A percentile compares a stretch with the other conserved stretches of the same genome.
phyloP scores from a whole-genome alignment of 768 basidiomycete genomes.

The Auricularia heimuer region DNA sequence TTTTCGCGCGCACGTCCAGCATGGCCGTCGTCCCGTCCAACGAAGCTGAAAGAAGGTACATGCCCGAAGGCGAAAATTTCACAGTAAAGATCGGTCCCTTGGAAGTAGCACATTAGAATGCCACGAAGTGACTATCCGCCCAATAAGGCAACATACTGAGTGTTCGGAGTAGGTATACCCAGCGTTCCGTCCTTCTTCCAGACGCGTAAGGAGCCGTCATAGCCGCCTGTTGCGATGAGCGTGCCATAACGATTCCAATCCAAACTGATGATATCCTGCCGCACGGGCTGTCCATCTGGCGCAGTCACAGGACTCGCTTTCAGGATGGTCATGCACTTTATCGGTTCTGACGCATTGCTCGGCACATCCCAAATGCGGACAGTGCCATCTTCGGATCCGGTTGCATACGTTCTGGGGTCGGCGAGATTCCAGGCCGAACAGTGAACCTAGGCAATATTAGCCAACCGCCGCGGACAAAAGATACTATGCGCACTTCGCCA shows the following conservation, averaged over 20 bases:
- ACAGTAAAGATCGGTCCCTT: not conserved
- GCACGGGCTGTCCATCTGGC: constrained; percentile 25
- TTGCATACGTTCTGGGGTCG: not conserved
- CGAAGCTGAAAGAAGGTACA: not conserved
- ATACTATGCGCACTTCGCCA: not conserved
- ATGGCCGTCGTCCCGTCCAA: not conserved
- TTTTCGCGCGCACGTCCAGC: not conserved
- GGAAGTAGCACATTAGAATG: not conserved
- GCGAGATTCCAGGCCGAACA: not conserved
- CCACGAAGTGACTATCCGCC: too few species aligned
- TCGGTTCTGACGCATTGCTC: not conserved
- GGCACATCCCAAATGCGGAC: constrained; percentile 57
- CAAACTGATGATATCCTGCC: constrained; percentile 61
- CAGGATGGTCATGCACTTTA: not conserved
- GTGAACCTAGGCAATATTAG: not conserved
- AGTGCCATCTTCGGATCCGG: constrained; percentile 51
- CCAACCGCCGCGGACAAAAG: not conserved
- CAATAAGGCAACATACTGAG: too few species aligned
- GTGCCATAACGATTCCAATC: constrained; percentile 75
- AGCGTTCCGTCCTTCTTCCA: constrained; percentile 48
- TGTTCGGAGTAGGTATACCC: constrained; percentile 31
- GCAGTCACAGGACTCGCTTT: not conserved
- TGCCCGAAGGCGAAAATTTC: not conserved
- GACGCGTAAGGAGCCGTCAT: constrained; percentile 65
- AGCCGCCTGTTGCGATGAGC: constrained; percentile 67